A percentile compares a stretch with the other conserved stretches of the same genome.
Conservation (phyloP, 2,329 filamentous ascomycete genomes). For the Elsinoe australis region DNA sequence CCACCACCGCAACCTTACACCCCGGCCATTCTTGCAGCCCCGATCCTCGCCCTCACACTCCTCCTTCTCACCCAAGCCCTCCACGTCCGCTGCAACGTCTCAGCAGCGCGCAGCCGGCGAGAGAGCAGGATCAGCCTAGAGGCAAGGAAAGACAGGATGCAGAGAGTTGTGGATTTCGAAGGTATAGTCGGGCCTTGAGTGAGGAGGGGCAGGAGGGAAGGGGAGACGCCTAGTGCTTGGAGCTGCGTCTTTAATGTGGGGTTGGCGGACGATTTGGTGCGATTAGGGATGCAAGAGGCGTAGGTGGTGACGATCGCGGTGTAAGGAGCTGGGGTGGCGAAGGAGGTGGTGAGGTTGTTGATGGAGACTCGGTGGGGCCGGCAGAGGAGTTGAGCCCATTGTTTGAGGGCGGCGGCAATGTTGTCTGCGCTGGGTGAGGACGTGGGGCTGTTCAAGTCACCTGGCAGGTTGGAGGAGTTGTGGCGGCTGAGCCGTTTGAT, state of each 20-base stretch:
- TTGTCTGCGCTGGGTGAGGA: conserved; percentile 12
- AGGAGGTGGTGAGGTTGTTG: conserved; percentile 51
- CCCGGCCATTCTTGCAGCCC: not conserved
- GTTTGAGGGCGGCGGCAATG: conserved; percentile 39
- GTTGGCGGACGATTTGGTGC: no score
- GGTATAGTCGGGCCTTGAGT: conserved; percentile 36
- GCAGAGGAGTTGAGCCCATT: conserved; percentile 51
- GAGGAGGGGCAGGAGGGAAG: conserved; percentile 40
- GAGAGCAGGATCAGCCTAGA: conserved; percentile 49
- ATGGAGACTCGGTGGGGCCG: conserved; percentile 38
- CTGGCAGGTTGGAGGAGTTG: no score
- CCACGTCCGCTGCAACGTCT: conserved; percentile 47
- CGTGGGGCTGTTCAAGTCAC: not conserved
- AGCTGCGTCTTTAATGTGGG: conserved; percentile 33
- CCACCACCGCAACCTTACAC: not conserved
- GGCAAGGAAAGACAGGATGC: conserved; percentile 52
- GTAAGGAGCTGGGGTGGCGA: conserved; percentile 49
- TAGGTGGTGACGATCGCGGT: conserved; percentile 52
- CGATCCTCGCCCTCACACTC: not conserved
- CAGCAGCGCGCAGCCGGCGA: conserved; percentile 43
- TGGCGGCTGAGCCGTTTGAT: no score
- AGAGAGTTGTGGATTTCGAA: conserved; percentile 48
- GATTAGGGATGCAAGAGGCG: no score
- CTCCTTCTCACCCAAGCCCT: no score
- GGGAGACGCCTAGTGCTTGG: conserved; percentile 33